Base-by-base conservation (phyloP, 306 rosid genomes). In the Gastrolobium bilobum region DNA sequence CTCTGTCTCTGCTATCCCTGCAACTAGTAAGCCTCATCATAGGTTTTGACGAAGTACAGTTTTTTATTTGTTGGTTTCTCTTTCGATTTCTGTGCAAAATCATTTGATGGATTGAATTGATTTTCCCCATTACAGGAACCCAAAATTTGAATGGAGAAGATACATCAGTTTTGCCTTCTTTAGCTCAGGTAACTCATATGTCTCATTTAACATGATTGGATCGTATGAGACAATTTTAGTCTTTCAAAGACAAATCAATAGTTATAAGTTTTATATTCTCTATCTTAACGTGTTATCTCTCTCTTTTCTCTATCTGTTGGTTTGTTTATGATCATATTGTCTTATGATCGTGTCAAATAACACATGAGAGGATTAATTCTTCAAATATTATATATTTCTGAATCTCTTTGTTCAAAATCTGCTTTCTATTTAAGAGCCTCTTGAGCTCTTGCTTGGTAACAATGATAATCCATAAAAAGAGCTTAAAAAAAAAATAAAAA, bases 1-100 rank as follows among this genome's bases (percentile, higher is more conserved):
- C 64, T 57, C 52, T 58, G 70, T 38, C 48, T 76, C 63, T 81
- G 77, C 88, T 50, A 52, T 81, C 64, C 81, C 85, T 77, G 69
- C 74, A 50, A 72, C 83, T 5, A 85, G 85, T 81, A 85, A 71
- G 81, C 4, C 58, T 57, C 65, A 35, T 58, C 5, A 40, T 57
- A 1, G 4, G 50, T 43, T 69, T 30, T 74, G 39, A 52, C 26
- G 1, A 63, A 50, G 3, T 37, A 10, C 0, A 26, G 3, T 26
- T 75, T 29, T 29, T n/a, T 3, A 71, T 61, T 71, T 66, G 10
- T 68, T 38, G 4, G 1, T 3, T 29, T 39, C 40, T 62, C 44
- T 73, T 72, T 58, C 34, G 0, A 14, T 30, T 35, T 46, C 4
- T 14, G 7, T 64, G 7, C 9, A 58, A 73, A 57, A 5, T 11